Evolutionary conservation across 2,329 filamentous ascomycete genomes (phyloP).

Genomic region (Penicillium expansum): DNA sequence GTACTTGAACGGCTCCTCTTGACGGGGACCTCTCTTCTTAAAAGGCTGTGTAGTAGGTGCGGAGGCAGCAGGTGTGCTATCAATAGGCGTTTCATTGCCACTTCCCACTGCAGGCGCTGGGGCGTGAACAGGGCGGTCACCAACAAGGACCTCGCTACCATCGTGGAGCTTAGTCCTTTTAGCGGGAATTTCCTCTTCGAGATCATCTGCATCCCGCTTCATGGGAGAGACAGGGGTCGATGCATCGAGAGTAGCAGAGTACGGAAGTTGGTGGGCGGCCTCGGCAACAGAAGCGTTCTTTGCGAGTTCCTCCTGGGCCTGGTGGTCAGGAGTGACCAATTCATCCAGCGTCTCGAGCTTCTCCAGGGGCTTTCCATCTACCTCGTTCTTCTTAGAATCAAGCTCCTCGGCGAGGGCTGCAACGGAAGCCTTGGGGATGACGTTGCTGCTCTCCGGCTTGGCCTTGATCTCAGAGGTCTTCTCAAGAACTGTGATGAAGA

Average conservation of each 20-base stretch:
- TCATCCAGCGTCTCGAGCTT: conserved; percentile 44
- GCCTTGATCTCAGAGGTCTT: conserved; percentile 84
- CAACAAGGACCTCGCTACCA: conserved; percentile 38
- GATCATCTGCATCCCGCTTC: conserved; percentile 36
- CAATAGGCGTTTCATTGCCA: conserved; percentile 26
- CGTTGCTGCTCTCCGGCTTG: conserved; percentile 60
- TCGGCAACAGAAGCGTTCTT: conserved; percentile 38
- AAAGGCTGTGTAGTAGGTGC: conserved; percentile 17
- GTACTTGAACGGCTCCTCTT: conserved; percentile 94
- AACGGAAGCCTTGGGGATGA: conserved; percentile 40
- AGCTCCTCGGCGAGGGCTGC: conserved; percentile 38
- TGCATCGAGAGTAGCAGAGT: conserved; percentile 31
- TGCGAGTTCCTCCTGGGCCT: conserved; percentile 29
- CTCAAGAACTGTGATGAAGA: conserved; percentile 94
- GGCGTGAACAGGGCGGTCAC: conserved; percentile 37
- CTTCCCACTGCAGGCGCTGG: conserved; percentile 28
- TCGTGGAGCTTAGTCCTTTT: conserved; percentile 47
- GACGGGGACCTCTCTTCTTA: conserved; percentile 40
- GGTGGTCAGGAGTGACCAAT: conserved; percentile 33
- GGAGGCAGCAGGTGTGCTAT: conserved; percentile 22
- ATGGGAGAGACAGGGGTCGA: conserved; percentile 20
- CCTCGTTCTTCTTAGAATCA: conserved; percentile 33
- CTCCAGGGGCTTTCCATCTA: conserved; percentile 27
- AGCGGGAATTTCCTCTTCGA: conserved; percentile 38
- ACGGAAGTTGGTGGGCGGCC: conserved; percentile 33